These are phyloP conservation scores for Echinochloa phyllopogon DNA, from an alignment of 176 grass and related monocot species.

Conservation along the genomic window DNA sequence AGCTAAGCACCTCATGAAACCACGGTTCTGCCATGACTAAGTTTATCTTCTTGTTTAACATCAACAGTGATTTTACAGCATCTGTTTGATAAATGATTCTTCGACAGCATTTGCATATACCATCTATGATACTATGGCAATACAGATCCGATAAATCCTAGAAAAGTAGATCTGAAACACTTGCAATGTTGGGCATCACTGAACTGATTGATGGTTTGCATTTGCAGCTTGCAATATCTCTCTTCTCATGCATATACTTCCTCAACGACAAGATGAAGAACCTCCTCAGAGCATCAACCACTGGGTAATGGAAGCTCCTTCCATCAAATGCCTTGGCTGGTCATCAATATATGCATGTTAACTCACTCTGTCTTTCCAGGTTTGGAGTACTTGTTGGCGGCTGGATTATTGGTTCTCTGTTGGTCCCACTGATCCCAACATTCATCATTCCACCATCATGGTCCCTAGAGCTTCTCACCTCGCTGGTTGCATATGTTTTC, in stretches of 20 bases:
- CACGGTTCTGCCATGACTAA: background rate
- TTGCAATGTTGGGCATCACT: conserved; percentile 20
- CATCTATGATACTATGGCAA: background rate
- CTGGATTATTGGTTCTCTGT: conserved; percentile 74
- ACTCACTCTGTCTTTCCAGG: conserved; percentile 53
- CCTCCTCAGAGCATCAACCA: conserved; percentile 68
- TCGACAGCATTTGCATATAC: background rate
- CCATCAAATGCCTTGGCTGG: background rate
- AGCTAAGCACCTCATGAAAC: background rate
- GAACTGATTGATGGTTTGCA: conserved; percentile 27
- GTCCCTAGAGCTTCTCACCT: conserved; percentile 95
- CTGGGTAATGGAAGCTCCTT: conserved; percentile 60
- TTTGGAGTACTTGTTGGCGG: conserved; percentile 84
- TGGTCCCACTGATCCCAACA: conserved; percentile 81
- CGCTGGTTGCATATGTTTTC: conserved; percentile 86
- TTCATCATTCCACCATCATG: conserved; percentile 81
- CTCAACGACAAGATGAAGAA: conserved; percentile 99
- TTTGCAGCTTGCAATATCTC: conserved; percentile 84
- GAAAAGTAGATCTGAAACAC: background rate
- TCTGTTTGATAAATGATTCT: conserved; percentile 11
- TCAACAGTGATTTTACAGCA: background rate
- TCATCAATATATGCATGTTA: conserved; percentile 8
- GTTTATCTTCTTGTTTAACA: background rate
- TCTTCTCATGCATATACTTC: conserved; percentile 92
- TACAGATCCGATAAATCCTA: background rate